Percentiles rank a stretch among this genome's conserved stretches.
phyloP scores from a whole-genome alignment of 2,329 filamentous ascomycete species.

The Volutella citrinella region DNA sequence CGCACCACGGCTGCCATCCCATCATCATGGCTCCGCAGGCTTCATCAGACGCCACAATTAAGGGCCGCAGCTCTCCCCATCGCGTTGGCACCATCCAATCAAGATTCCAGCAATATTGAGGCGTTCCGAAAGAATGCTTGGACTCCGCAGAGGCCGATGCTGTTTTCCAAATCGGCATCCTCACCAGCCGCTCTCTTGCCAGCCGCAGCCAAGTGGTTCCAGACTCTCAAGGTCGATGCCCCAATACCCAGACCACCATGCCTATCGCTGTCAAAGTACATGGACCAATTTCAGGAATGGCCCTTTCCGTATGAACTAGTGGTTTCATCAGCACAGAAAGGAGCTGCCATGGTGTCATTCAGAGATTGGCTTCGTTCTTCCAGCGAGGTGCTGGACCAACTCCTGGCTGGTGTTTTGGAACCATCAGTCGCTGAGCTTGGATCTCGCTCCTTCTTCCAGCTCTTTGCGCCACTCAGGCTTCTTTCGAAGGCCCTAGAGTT shows the following conservation, averaged over 20 bases:
- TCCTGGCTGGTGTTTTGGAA: slow-evolving; percentile 30
- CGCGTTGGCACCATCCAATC: slow-evolving; percentile 8
- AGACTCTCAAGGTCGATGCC: too few relatives aligned
- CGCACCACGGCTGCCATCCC: too few relatives aligned
- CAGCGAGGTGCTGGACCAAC: slow-evolving; percentile 25
- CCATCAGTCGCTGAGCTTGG: slow-evolving; percentile 20
- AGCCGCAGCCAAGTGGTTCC: slow-evolving; percentile 60
- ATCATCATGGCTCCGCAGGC: slow-evolving; percentile 17
- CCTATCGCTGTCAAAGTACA: slow-evolving; percentile 12
- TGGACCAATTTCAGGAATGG: slow-evolving; percentile 28
- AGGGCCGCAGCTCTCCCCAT: slow-evolving; percentile 9
- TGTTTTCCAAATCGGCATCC: slow-evolving; percentile 43
- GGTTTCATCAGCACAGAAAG: slow-evolving; percentile 15
- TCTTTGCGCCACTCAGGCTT: slow-evolving; percentile 61
- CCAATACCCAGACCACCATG: neutral
- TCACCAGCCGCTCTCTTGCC: slow-evolving; percentile 42
- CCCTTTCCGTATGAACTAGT: slow-evolving; percentile 40
- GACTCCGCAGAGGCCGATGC: slow-evolving; percentile 44
- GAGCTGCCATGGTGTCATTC: slow-evolving; percentile 23
- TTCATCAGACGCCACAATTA: slow-evolving; percentile 10
- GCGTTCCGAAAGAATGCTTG: slow-evolving; percentile 55
- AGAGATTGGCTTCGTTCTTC: slow-evolving; percentile 25
- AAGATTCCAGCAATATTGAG: slow-evolving; percentile 29
- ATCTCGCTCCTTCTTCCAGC: slow-evolving; percentile 47
- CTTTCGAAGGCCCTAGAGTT: slow-evolving; percentile 57